phyloP scores from a whole-genome alignment of 805 yeast genomes.

The Candida piceae region DNA sequence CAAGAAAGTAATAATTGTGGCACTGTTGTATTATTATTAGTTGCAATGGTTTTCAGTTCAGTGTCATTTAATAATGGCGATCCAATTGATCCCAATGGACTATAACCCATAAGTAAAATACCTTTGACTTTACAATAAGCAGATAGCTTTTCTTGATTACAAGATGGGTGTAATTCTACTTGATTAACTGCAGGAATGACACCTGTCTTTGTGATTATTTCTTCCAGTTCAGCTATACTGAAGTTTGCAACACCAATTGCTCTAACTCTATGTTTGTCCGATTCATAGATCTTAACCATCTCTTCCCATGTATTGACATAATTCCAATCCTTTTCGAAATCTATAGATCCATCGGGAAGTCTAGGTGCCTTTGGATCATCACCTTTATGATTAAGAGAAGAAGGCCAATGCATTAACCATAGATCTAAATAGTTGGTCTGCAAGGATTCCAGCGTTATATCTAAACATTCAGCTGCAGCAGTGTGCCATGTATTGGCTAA shows the following conservation, averaged over 20 bases:
- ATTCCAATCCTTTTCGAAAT: slow-evolving; percentile 34
- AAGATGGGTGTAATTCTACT: slow-evolving; percentile 41
- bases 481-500: slow-evolving; percentile 23
- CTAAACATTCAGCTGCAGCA: slow-evolving; percentile 32
- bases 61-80: slow-evolving; percentile 35
- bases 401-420: slow-evolving; percentile 44
- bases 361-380: slow-evolving; percentile 19
- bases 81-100: slow-evolving; percentile 39
- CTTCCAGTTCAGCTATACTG: slow-evolving; percentile 26
- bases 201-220: slow-evolving; percentile 30
- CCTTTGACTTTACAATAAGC: slow-evolving; percentile 28
- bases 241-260: slow-evolving; percentile 42
- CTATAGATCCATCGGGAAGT: slow-evolving; percentile 23
- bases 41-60: slow-evolving; percentile 39
- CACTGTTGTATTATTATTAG: slow-evolving; percentile 42
- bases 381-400: slow-evolving; percentile 27
- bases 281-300: slow-evolving; percentile 62
- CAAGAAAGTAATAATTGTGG: slow-evolving; percentile 49
- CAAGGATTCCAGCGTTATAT: slow-evolving; percentile 32
- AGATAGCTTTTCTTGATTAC: slow-evolving; percentile 31
- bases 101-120: slow-evolving; percentile 35
- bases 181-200: slow-evolving; percentile 40
- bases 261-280: slow-evolving; percentile 34
- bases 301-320: slow-evolving; percentile 63
- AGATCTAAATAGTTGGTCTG: slow-evolving; percentile 40